phyloP scores from a whole-genome alignment of 176 grass and related monocot species.

The Coix lacrymajobi region DNA sequence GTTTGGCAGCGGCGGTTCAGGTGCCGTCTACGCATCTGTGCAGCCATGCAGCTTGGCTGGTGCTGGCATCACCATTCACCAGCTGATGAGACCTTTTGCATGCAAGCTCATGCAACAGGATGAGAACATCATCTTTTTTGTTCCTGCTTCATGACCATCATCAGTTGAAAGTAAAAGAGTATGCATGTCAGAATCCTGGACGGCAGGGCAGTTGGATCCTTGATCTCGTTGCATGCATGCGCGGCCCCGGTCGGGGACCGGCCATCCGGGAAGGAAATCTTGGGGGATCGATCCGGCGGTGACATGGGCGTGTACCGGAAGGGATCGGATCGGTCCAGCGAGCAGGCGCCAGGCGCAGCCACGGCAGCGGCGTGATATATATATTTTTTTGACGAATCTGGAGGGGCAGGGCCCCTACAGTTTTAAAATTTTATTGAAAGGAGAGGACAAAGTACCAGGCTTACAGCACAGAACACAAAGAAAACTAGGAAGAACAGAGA shows the following conservation, averaged over 20 bases:
- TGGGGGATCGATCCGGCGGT: conserved; percentile 32
- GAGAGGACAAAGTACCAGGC: no score
- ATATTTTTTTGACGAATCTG: no score
- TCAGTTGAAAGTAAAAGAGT: neutral
- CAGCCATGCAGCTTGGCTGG: no score
- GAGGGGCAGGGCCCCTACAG: no score
- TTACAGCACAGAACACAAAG: no score
- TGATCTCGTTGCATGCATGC: conserved; percentile 3
- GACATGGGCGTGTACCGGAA: conserved; percentile 23
- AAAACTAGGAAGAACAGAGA: no score
- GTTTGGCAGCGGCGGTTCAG: neutral
- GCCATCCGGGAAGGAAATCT: conserved; percentile 26
- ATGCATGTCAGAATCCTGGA: neutral
- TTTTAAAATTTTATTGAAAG: no score
- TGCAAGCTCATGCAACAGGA: neutral
- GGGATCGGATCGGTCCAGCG: no score
- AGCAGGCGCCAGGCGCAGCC: conserved; percentile 6
- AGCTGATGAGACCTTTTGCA: no score
- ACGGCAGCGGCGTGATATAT: conserved; percentile 19
- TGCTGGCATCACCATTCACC: no score
- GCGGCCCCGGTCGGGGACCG: neutral
- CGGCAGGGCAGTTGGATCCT: conserved; percentile 19
- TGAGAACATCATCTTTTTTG: neutral
- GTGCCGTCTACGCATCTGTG: neutral
- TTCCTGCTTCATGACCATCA: neutral